A percentile compares a stretch with the other conserved stretches of the same genome.
Conservation (phyloP, 2,329 filamentous ascomycete species). For the Huntiella decipiens region DNA sequence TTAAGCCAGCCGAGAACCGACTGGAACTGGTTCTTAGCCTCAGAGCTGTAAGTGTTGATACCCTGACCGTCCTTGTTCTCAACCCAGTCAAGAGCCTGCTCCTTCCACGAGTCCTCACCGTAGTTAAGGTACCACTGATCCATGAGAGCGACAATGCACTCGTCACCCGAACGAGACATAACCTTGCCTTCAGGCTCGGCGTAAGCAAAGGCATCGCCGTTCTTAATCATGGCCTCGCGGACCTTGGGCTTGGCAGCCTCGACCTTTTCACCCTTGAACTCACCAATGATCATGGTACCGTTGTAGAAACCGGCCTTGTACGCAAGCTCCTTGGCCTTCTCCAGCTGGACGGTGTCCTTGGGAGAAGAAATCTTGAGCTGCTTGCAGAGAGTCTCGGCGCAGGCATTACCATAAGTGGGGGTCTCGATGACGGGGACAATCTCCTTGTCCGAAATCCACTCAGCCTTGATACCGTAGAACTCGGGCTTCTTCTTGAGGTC, state of each 20-base stretch:
- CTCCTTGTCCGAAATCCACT: slow-evolving; percentile 72
- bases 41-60: slow-evolving; percentile 61
- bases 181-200: slow-evolving; percentile 85
- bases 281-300: slow-evolving; percentile 71
- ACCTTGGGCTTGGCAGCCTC: slow-evolving; percentile 77
- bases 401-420: slow-evolving; percentile 68
- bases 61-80: slow-evolving; percentile 44
- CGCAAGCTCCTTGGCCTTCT: slow-evolving; percentile 84
- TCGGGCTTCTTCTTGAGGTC: slow-evolving; percentile 91
- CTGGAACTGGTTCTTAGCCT: slow-evolving; percentile 65
- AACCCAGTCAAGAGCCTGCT: slow-evolving; percentile 54
- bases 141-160: slow-evolving; percentile 80
- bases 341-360: slow-evolving; percentile 76
- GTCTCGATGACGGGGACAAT: slow-evolving; percentile 81
- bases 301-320: slow-evolving; percentile 98
- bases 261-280: slow-evolving; percentile 74
- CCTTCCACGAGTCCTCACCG: slow-evolving; percentile 73
- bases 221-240: slow-evolving; percentile 54
- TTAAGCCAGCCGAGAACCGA: slow-evolving; percentile 81
- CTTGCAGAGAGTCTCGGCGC: slow-evolving; percentile 68
- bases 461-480: slow-evolving; percentile 89
- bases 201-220: slow-evolving; percentile 70
- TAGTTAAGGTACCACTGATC: slow-evolving; percentile 99
- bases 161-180: slow-evolving; percentile 72
- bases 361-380: slow-evolving; percentile 92